Conservation (phyloP, 148 eudicot genomes). For the Camellia lanceoleosa region DNA sequence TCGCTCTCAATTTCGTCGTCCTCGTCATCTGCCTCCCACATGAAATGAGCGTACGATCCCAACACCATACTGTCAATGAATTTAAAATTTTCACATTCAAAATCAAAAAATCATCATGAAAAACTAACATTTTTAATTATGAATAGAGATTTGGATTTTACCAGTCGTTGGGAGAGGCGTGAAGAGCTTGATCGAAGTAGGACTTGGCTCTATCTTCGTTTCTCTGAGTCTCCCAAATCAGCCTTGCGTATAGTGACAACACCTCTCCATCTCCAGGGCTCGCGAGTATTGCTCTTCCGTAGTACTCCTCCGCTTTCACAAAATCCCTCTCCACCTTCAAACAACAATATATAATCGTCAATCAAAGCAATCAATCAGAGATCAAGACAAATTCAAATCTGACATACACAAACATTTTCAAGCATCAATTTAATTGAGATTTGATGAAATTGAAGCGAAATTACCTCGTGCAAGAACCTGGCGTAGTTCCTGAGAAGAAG, state of each 20-base stretch:
- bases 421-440: neutral
- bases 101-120: neutral
- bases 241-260: conserved; percentile 55
- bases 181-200: conserved; percentile 68
- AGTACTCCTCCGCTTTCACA: conserved; percentile 69
- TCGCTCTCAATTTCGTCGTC: conserved; percentile 35
- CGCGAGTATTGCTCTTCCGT: conserved; percentile 75
- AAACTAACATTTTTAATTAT: too few relatives aligned
- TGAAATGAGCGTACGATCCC: conserved; percentile 46
- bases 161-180: conserved; percentile 66
- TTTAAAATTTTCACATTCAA: neutral
- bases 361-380: neutral
- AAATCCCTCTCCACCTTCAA: conserved; percentile 57
- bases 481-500: conserved; percentile 62
- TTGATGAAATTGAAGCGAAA: neutral
- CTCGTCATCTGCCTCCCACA: conserved; percentile 76
- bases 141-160: conserved; percentile 12
- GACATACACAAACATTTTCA: too few relatives aligned
- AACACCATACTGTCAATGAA: neutral
- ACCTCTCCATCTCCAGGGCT: conserved; percentile 71
- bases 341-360: neutral
- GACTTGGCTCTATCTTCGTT: conserved; percentile 56
- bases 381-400: neutral
- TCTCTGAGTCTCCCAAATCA: conserved; percentile 70
- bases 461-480: conserved; percentile 75